Percentiles rank a stretch among this genome's conserved stretches.
Conservation (phyloP, 2,329 filamentous ascomycete genomes). For the Madurella fahalii region DNA sequence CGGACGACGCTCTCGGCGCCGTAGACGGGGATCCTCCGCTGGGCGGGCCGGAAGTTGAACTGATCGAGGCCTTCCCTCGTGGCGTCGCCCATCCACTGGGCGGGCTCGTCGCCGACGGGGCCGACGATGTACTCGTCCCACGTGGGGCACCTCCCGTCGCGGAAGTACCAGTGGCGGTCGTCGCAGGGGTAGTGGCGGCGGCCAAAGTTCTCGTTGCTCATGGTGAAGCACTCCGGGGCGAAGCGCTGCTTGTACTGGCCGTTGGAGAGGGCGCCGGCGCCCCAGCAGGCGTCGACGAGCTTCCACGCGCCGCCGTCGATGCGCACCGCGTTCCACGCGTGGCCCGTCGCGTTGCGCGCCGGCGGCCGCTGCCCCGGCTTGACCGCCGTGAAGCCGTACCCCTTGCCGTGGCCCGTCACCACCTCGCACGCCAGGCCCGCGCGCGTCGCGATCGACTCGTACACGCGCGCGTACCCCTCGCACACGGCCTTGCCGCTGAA, state of each 20-base stretch:
- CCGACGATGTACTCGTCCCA: conserved; percentile 84
- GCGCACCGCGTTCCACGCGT: conserved; percentile 91
- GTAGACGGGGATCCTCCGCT: conserved; percentile 57
- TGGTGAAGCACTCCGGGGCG: conserved; percentile 56
- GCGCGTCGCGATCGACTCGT: conserved; percentile 69
- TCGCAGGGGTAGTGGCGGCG: conserved; percentile 73
- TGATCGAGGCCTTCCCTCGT: conserved; percentile 50
- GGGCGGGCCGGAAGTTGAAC: conserved; percentile 58
- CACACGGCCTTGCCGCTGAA: conserved; percentile 80
- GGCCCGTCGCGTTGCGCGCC: conserved; percentile 56
- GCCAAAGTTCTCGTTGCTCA: conserved; percentile 75
- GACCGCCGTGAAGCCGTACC: conserved; percentile 65
- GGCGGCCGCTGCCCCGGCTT: conserved; percentile 63
- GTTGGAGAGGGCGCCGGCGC: conserved; percentile 63
- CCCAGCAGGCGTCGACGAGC: conserved; percentile 89
- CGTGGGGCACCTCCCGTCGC: conserved; percentile 60
- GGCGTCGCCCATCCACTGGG: conserved; percentile 43
- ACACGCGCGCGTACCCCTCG: conserved; percentile 83
- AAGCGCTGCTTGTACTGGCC: conserved; percentile 65
- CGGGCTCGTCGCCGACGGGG: conserved; percentile 46
- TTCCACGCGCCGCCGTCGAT: conserved; percentile 90
- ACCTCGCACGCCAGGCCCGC: conserved; percentile 76
- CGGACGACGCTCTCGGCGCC: conserved; percentile 53
- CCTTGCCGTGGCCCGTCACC: conserved; percentile 79
- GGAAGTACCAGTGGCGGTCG: conserved; percentile 64